Evolutionary conservation across 495 filamentous ascomycete genomes (phyloP).

Genomic region (Penicillium silybi): DNA sequence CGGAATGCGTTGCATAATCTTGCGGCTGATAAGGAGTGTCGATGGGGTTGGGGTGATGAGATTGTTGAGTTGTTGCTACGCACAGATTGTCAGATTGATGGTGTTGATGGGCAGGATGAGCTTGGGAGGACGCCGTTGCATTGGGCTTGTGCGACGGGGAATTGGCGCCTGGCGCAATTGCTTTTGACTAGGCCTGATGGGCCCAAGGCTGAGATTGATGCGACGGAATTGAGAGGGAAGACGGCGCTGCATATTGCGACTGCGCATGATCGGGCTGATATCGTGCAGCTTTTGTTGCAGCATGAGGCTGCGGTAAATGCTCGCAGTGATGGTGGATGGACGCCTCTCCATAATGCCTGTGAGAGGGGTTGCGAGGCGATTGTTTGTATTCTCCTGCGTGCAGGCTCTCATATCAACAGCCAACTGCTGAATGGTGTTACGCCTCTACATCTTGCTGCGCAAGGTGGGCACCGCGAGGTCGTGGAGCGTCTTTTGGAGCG

Average conservation of each 20-base stretch:
- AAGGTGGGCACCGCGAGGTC: conserved; percentile 54
- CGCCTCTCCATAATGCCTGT: conserved; percentile 60
- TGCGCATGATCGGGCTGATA: conserved; percentile 48
- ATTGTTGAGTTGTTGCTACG: conserved; percentile 43
- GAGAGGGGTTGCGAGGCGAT: conserved; percentile 51
- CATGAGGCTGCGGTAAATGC: conserved; percentile 52
- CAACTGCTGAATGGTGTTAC: conserved; percentile 56
- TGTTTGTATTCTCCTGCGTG: conserved; percentile 45
- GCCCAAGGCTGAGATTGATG: conserved; percentile 45
- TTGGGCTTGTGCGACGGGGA: conserved; percentile 62
- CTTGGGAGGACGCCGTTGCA: conserved; percentile 56
- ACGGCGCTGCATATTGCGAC: conserved; percentile 59
- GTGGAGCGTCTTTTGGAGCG: conserved; percentile 51
- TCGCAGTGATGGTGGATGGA: conserved; percentile 59
- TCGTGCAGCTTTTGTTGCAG: conserved; percentile 52
- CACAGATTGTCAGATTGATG: conserved; percentile 43
- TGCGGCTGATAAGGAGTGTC: conserved; percentile 49
- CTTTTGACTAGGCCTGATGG: conserved; percentile 45
- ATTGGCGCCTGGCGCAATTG: conserved; percentile 49
- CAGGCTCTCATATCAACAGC: conserved; percentile 53
- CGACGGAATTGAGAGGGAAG: conserved; percentile 54
- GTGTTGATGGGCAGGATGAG: conserved; percentile 33
- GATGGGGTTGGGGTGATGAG: conserved; percentile 47
- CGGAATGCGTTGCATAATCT: conserved; percentile 53
- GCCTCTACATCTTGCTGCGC: conserved; percentile 59